phyloP scores from a whole-genome alignment of 805 yeast genomes.

The Tetrapisispora fleetii region DNA sequence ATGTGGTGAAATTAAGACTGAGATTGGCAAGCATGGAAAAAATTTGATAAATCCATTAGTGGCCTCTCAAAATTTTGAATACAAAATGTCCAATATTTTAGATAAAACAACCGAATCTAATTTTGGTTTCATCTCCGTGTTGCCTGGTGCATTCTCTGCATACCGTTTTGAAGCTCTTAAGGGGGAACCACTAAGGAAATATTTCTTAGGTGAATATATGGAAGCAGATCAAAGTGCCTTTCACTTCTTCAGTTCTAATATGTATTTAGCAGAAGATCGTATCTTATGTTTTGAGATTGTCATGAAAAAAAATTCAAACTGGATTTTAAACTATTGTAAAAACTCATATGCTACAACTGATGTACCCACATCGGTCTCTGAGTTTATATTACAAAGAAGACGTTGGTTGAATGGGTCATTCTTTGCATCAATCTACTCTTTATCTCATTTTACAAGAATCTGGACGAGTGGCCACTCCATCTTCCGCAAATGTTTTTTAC shows the following conservation, averaged over 20 bases:
- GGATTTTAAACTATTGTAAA: conserved; percentile 78
- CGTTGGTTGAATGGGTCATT: conserved; percentile 97
- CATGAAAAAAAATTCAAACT: conserved; percentile 64
- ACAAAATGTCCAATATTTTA: conserved; percentile 86
- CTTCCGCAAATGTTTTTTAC: conserved; percentile 57
- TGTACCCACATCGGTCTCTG: conserved; percentile 83
- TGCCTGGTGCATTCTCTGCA: conserved; percentile 96
- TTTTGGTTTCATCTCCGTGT: conserved; percentile 87
- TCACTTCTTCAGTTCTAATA: conserved; percentile 86
- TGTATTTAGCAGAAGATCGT: conserved; percentile 96
- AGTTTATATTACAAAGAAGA: conserved; percentile 82
- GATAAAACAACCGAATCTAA: conserved; percentile 94
- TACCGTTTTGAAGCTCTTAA: conserved; percentile 75
- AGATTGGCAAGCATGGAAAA: conserved; percentile 52
- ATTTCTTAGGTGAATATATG: conserved; percentile 84
- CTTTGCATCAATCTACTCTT: conserved; percentile 85
- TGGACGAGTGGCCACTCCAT: conserved; percentile 72
- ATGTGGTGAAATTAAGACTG: conserved; percentile 92
- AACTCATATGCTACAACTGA: conserved; percentile 89
- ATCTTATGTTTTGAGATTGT: conserved; percentile 90
- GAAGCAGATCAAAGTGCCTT: conserved; percentile 50
- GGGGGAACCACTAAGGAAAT: conserved; percentile 80
- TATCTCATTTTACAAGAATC: conserved; percentile 63
- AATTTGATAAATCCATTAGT: conserved; percentile 74
- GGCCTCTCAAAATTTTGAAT: conserved; percentile 95